Evolutionary conservation across 1,284 basidiomycete species (phyloP), one percentile per base, ranked within the genome.

Genomic region (Megacollybia platyphylla): DNA sequence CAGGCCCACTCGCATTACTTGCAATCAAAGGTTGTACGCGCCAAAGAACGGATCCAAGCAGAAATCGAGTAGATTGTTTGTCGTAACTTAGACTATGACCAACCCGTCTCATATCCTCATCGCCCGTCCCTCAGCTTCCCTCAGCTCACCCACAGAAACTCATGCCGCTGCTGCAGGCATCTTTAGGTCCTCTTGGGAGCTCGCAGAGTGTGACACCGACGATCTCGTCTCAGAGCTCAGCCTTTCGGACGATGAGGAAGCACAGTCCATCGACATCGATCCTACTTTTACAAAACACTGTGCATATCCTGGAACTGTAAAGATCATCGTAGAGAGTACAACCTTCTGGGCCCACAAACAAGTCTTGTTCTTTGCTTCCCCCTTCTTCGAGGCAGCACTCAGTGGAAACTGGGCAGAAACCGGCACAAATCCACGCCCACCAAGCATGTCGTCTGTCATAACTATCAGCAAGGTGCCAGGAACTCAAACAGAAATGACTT

Each of bases 21-120:
- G 20, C 93, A 97, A 60, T 93, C 89, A 45, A 99, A 99, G 67
- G 87, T 99, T 15, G 81, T 92, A 38, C 79, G 94, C 39, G 94
- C 96, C 15, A 76, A 84, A 46, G 92, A 97, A 64, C 79, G 96
- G 61, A 83, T 98, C 67, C 86, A 93, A 54, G 90, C 90, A 1
- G 91, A 96, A 64, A 50, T 70, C 44, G 70, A 73, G 15, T 34
- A 11, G 31, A 11, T 34, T 34, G 10, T 34, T 34, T 11, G 15
- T 34, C 31, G 15, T 34, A 11, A 11, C 31, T 38, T 11, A 10
- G 36, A 73, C 79, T 70, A 70, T 73, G 51, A 81, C 79, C 39
- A 87, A 87, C 55, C 84, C 84, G 1, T 79, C 84, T 5, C 83
- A 87, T 54, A 83, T 87, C 49, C 79, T 88, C 55, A 87, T 88